Evolutionary conservation across 2,329 filamentous ascomycete genomes (phyloP).

Genomic region (Fusarium avenaceum): DNA sequence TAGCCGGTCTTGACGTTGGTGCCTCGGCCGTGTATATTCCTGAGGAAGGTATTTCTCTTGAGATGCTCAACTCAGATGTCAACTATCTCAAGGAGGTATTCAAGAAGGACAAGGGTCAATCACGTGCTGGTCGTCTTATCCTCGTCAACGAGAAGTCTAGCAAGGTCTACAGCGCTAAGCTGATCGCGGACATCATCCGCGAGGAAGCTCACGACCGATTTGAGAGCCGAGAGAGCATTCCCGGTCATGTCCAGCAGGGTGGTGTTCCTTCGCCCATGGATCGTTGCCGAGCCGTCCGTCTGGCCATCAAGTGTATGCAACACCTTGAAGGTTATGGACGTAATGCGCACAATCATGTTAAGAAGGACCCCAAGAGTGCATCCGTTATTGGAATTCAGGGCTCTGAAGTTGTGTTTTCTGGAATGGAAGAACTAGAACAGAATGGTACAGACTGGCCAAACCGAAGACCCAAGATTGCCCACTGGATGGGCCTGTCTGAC

Average conservation of each 20-base stretch:
- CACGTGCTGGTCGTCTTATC: conserved; percentile 91
- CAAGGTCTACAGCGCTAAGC: conserved; percentile 88
- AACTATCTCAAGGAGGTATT: conserved; percentile 90
- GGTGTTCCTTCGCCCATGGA: conserved; percentile 96
- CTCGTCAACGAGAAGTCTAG: conserved; percentile 97
- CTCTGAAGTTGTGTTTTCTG: conserved; percentile 87
- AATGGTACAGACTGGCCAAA: conserved; percentile 94
- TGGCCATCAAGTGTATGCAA: conserved; percentile 94
- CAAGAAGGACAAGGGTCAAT: conserved; percentile 85
- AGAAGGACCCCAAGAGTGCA: conserved; percentile 78
- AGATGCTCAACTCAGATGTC: conserved; percentile 93
- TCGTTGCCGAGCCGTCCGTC: conserved; percentile 88
- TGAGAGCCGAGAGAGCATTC: conserved; percentile 90
- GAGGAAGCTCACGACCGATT: conserved; percentile 94
- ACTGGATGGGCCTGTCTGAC: conserved; percentile 85
- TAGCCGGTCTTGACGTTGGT: conserved; percentile 91
- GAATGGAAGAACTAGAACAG: conserved; percentile 84
- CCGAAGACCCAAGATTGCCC: conserved; percentile 83
- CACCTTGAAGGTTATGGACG: conserved; percentile 85
- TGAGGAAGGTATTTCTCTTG: conserved; percentile 93
- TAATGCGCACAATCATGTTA: conserved; percentile 75
- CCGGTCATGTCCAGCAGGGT: conserved; percentile 94
- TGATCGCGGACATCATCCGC: conserved; percentile 95
- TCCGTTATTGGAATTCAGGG: conserved; percentile 94
- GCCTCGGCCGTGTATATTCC: conserved; percentile 96